Percentiles rank a stretch among this genome's conserved stretches.
Evolutionary conservation across 2,329 filamentous ascomycete species (phyloP).

Genomic region (Raffaelea arxii): DNA sequence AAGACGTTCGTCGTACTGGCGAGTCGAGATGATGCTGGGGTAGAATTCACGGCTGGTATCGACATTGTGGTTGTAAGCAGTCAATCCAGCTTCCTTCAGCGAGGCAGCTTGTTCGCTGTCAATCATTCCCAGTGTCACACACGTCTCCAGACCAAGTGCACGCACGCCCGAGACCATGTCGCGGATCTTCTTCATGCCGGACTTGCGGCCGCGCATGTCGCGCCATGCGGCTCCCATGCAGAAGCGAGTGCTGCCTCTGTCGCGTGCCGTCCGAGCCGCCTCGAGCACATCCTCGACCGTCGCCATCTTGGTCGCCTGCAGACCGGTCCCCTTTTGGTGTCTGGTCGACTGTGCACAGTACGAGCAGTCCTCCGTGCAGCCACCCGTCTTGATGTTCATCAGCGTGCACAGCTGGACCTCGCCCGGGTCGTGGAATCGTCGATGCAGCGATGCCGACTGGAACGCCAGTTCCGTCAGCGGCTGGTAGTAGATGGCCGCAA

Average conservation of each 20-base stretch:
- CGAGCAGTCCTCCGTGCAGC: constrained; percentile 84
- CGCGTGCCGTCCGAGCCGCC: constrained; percentile 66
- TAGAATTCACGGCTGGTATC: constrained; percentile 88
- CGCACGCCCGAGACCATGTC: constrained; percentile 77
- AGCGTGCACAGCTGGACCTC: constrained; percentile 87
- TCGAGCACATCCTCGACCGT: constrained; percentile 72
- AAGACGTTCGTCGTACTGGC: constrained; percentile 79
- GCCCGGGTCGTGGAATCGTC: constrained; percentile 73
- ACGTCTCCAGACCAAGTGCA: constrained; percentile 78
- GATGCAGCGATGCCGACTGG: constrained; percentile 64
- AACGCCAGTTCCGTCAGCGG: constrained; percentile 71
- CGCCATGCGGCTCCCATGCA: constrained; percentile 94
- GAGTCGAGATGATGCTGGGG: constrained; percentile 73
- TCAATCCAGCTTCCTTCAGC: constrained; percentile 74
- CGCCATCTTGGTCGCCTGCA: constrained; percentile 71
- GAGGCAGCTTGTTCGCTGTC: constrained; percentile 70
- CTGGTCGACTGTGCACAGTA: constrained; percentile 87
- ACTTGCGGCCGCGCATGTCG: constrained; percentile 87
- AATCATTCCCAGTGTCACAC: constrained; percentile 92
- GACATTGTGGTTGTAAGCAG: constrained; percentile 91
- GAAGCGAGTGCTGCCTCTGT: constrained; percentile 81
- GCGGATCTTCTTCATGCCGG: constrained; percentile 72
- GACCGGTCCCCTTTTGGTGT: constrained; percentile 64
- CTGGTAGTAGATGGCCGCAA: constrained; percentile 70
- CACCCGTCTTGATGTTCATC: constrained; percentile 95